Conservation (phyloP, 495 filamentous ascomycete species). For the Hapsidospora chrysogenum region DNA sequence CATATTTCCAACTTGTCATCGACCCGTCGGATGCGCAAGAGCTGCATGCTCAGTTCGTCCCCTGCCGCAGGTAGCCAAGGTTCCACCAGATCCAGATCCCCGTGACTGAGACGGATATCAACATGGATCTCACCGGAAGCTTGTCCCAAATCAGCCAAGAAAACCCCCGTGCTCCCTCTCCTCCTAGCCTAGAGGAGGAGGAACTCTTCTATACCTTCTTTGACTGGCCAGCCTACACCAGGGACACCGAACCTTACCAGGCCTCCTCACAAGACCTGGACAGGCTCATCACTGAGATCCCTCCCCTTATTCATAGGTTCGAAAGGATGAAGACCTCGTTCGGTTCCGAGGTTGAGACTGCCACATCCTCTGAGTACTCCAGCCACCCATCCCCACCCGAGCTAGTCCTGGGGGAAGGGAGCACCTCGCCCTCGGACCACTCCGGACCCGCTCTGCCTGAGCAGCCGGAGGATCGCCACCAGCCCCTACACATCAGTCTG, state of each 20-base stretch:
- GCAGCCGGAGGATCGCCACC: conserved; percentile 1
- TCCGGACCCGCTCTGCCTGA: not conserved
- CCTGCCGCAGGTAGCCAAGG: conserved; percentile 2
- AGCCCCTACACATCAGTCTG: not conserved
- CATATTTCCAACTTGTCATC: conserved; percentile 3
- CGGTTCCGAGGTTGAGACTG: not conserved
- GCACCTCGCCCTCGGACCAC: conserved; percentile 3
- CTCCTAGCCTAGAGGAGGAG: conserved; percentile 1
- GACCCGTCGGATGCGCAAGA: conserved; percentile 1
- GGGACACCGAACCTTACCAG: conserved; percentile 2
- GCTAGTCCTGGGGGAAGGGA: conserved; percentile 2
- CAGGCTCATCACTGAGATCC: conserved; percentile 3
- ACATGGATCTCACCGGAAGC: conserved; percentile 2
- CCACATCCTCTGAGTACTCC: conserved; percentile 1
- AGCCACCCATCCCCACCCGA: conserved; percentile 1
- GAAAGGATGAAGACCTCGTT: conserved; percentile 1
- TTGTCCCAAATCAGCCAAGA: conserved; percentile 1
- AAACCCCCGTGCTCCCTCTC: conserved; percentile 3
- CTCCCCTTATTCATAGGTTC: not conserved
- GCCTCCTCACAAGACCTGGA: not conserved
- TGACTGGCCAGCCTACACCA: conserved; percentile 2
- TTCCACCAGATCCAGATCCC: conserved; percentile 2
- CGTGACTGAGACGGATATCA: conserved; percentile 4
- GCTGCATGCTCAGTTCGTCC: conserved; percentile 3
- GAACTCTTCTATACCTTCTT: conserved; percentile 2